phyloP scores from a whole-genome alignment of 208 protist species.

The Leptomonas pyrrhocoris region DNA sequence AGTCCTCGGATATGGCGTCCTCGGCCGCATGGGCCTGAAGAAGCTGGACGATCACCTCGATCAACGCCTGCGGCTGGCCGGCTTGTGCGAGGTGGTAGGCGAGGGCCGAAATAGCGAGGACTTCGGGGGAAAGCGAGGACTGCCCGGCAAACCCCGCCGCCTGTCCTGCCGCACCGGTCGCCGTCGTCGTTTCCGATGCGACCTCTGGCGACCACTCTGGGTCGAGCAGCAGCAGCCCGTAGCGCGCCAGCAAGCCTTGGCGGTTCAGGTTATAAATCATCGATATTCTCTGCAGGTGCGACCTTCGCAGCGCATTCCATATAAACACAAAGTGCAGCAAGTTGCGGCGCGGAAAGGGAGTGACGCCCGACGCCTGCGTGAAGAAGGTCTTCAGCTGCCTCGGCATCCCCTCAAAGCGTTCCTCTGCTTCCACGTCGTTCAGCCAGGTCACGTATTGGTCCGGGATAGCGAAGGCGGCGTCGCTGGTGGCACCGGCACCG shows the following conservation, averaged over 20 bases:
- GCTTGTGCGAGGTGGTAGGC: conserved; percentile 18
- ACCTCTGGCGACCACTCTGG: conserved; percentile 23
- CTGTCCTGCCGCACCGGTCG: neutral
- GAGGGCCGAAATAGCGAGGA: conserved; percentile 20
- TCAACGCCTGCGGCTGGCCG: neutral
- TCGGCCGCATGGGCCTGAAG: conserved; percentile 3
- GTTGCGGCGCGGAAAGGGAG: conserved; percentile 26
- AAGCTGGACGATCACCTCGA: conserved; percentile 24
- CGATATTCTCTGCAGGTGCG: conserved; percentile 16
- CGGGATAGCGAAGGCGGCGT: conserved; percentile 21
- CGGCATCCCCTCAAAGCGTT: conserved; percentile 18
- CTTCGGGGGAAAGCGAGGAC: conserved; percentile 17
- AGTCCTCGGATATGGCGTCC: neutral
- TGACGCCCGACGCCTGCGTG: conserved; percentile 3
- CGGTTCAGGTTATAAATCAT: conserved; percentile 7
- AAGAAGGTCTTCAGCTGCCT: conserved; percentile 14
- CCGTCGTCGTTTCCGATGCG: neutral
- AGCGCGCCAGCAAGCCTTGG: conserved; percentile 20
- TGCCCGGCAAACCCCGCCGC: neutral
- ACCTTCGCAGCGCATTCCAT: conserved; percentile 16
- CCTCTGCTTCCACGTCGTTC: conserved; percentile 44
- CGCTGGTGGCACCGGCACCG: neutral
- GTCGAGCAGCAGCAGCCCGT: conserved; percentile 28
- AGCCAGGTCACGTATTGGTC: conserved; percentile 31
- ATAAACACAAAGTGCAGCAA: conserved; percentile 29